A percentile compares a stretch with the other conserved stretches of the same genome.
These are phyloP conservation scores for Erythrophleum fordii DNA, from an alignment of 306 rosid genomes.

Conservation along the genomic window DNA sequence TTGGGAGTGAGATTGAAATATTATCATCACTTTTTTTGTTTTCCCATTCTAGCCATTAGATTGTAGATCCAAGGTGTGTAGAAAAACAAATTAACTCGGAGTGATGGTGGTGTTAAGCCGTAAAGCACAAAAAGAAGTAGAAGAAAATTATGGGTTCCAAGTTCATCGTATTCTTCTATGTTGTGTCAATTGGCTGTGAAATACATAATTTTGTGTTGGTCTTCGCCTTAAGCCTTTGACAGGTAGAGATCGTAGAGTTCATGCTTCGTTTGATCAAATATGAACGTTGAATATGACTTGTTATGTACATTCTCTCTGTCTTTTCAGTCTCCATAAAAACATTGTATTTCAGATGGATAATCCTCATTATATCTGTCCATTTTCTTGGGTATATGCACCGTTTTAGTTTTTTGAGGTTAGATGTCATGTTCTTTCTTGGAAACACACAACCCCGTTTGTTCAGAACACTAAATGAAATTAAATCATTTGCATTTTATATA, in stretches of 20 bases:
- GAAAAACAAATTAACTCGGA: background rate
- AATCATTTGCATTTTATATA: background rate
- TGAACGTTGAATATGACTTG: background rate
- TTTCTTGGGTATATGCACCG: conserved; percentile 11
- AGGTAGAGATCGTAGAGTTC: conserved; percentile 10
- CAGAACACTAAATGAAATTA: background rate
- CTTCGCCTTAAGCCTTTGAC: background rate
- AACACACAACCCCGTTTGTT: conserved; percentile 18
- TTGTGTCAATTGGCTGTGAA: conserved; percentile 23
- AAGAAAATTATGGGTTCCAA: background rate
- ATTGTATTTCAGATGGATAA: conserved; percentile 7
- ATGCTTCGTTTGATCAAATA: conserved; percentile 32
- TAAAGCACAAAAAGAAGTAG: background rate
- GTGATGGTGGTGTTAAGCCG: background rate
- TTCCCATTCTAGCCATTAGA: conserved; percentile 14
- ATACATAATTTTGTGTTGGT: conserved; percentile 7
- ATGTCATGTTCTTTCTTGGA: conserved; percentile 34
- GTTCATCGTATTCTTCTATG: background rate
- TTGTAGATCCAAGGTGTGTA: conserved; percentile 30
- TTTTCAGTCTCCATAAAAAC: background rate
- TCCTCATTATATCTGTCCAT: conserved; percentile 24
- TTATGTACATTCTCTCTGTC: background rate
- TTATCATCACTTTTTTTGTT: conserved; percentile 1
- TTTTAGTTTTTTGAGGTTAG: conserved; percentile 27
- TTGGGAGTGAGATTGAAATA: conserved; percentile 26